These are phyloP conservation scores for Pichia phayaonensis DNA, from an alignment of 805 yeast genomes.

Conservation along the genomic window DNA sequence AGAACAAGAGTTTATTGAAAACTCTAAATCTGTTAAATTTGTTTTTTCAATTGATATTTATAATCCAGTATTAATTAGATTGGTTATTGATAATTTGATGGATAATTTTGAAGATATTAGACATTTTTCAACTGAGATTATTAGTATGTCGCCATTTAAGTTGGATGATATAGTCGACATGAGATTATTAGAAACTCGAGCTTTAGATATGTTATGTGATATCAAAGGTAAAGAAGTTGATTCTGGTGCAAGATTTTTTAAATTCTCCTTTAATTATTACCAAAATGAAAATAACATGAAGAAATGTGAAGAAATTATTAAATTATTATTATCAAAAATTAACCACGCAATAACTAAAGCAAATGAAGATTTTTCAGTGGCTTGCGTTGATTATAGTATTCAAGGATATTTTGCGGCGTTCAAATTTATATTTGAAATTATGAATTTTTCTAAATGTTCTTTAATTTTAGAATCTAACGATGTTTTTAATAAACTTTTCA, in stretches of 20 bases:
- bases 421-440: conserved; percentile 28
- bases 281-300: conserved; percentile 15
- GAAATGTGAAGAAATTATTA: conserved; percentile 24
- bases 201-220: conserved; percentile 28
- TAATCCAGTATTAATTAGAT: conserved; percentile 31
- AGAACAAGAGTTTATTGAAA: conserved; percentile 30
- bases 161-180: conserved; percentile 19
- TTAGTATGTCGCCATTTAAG: conserved; percentile 38
- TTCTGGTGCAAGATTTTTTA: conserved; percentile 65
- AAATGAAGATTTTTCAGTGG: conserved; percentile 29
- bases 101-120: conserved; percentile 79
- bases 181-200: conserved; percentile 16
- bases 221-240: conserved; percentile 62
- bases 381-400: conserved; percentile 43
- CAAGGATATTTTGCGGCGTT: conserved; percentile 69
- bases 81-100: conserved; percentile 53
- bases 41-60: conserved; percentile 43
- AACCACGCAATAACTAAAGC: conserved; percentile 30
- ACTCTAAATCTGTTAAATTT: conserved; percentile 36
- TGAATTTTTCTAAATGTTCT: conserved; percentile 10
- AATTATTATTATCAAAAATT: conserved; percentile 28
- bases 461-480: conserved; percentile 2
- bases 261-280: conserved; percentile 37
- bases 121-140: conserved; percentile 35
- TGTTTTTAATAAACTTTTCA: conserved; percentile 9